phyloP scores from a whole-genome alignment of 495 filamentous ascomycete species.

The Rostrohypoxylon terebratum region DNA sequence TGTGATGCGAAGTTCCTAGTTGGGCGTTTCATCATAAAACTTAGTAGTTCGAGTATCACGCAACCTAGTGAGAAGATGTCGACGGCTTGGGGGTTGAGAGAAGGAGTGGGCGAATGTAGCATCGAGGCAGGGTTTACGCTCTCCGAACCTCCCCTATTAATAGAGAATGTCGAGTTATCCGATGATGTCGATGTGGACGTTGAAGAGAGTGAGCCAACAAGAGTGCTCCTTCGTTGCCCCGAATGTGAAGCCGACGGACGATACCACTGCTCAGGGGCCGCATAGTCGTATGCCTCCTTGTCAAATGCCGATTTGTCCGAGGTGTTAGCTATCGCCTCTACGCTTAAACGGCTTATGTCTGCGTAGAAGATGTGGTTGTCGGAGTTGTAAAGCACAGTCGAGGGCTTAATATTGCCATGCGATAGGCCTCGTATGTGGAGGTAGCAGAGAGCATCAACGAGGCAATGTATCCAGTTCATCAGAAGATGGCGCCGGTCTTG shows the following conservation, averaged over 20 bases:
- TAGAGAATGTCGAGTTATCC: conserved; percentile 54
- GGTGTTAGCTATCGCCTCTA: conserved; percentile 55
- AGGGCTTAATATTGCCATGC: conserved; percentile 86
- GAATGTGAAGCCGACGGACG: conserved; percentile 55
- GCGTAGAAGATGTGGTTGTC: conserved; percentile 78
- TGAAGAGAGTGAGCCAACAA: conserved; percentile 43
- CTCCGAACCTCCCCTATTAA: conserved; percentile 49
- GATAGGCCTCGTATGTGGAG: conserved; percentile 78
- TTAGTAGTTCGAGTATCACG: conserved; percentile 76
- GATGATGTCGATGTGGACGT: conserved; percentile 47
- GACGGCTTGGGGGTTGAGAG: conserved; percentile 60
- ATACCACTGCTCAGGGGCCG: conserved; percentile 83
- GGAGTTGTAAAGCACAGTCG: conserved; percentile 79
- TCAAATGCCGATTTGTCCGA: conserved; percentile 65
- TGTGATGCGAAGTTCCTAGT: conserved; percentile 77
- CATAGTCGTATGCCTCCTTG: conserved; percentile 88
- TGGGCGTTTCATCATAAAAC: conserved; percentile 77
- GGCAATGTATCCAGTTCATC: conserved; percentile 89
- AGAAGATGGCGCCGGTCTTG: conserved; percentile 74
- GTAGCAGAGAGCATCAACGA: conserved; percentile 79
- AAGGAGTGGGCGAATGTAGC: conserved; percentile 52
- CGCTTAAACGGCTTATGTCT: conserved; percentile 71
- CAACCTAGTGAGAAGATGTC: conserved; percentile 86
- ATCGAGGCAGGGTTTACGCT: conserved; percentile 44
- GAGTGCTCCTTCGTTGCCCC: conserved; percentile 48